Percentiles rank a stretch among this genome's conserved stretches.
Evolutionary conservation across 2,329 filamentous ascomycete genomes (phyloP).

Genomic region (Colletotrichum falcatum): DNA sequence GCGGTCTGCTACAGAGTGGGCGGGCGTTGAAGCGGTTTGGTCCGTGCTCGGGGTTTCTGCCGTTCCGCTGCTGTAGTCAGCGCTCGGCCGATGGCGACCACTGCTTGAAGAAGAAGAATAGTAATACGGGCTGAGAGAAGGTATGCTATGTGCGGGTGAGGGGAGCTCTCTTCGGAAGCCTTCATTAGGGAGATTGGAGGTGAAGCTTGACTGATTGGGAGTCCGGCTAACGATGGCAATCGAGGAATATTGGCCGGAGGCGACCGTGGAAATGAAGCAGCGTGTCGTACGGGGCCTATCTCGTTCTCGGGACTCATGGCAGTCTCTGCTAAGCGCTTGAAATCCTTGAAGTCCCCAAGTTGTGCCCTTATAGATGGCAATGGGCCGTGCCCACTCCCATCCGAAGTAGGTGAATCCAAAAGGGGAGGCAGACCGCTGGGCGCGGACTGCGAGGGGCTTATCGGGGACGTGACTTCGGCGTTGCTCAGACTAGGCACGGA

Average conservation of each 20-base stretch:
- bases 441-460: slow-evolving; percentile 33
- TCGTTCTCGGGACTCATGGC: slow-evolving; percentile 50
- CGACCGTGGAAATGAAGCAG: slow-evolving; percentile 49
- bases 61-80: slow-evolving; percentile 58
- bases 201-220: slow-evolving; percentile 46
- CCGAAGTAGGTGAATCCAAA: slow-evolving; percentile 51
- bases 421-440: slow-evolving; percentile 52
- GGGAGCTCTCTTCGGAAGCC: slow-evolving; percentile 58
- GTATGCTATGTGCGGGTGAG: slow-evolving; percentile 58
- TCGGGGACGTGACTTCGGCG: slow-evolving; percentile 24
- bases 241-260: slow-evolving; percentile 50
- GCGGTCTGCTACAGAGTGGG: slow-evolving; percentile 59
- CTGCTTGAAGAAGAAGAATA: slow-evolving; percentile 49
- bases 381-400: slow-evolving; percentile 49
- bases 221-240: slow-evolving; percentile 47
- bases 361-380: slow-evolving; percentile 55
- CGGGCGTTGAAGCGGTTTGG: slow-evolving; percentile 57
- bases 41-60: slow-evolving; percentile 62
- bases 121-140: slow-evolving; percentile 54
- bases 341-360: slow-evolving; percentile 52
- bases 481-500: slow-evolving; percentile 16
- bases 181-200: slow-evolving; percentile 65
- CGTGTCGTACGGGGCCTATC: slow-evolving; percentile 44
- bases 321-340: slow-evolving; percentile 49
- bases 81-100: slow-evolving; percentile 51